Evolutionary conservation across 2,329 filamentous ascomycete species (phyloP), one percentile per base, ranked within the genome.

Genomic region (Trichoderma atroviride): DNA sequence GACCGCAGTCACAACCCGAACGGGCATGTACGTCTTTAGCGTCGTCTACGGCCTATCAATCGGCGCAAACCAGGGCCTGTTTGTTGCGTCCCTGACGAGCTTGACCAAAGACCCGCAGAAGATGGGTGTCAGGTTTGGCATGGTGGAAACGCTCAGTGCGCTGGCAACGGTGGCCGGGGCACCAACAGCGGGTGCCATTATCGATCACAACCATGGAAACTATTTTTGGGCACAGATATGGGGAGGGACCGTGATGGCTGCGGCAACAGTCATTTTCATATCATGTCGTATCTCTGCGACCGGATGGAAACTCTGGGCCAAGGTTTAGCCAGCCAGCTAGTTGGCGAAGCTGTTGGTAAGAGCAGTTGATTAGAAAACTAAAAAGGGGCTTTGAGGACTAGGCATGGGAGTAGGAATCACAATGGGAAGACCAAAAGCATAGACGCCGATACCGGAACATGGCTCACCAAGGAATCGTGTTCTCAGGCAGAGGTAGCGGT

Each of bases 201-300:
- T 84, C 59, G 82, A 83, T 64, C 71, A 70, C 61, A 78, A 78
- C 10, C 76, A 76, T 2, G 82, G 83, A 0, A 70, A 74, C 16
- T 85, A 82, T 71, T 67, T 80, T 16, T 81, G 80, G 73, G 82
- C 83, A 2, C 83, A 85, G 75, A 72, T 85, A 47, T 85, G 83
- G 83, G 82, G 79, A 1, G 83, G 82, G 1, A 74, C 74, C 9
- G 80, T 84, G 11, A 79, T 83, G 68, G 71, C 81, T 35, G 68
- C 75, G 35, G 80, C 77, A 16, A 75, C 79, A 5, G 33, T 77
- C 19, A 73, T 76, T 47, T 70, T 83, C 27, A 69, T 71, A n/a
- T 77, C 76, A 5, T 77, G 79, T 65, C 78, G 80, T 61, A 73
- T 75, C 57, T 77, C 76, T 37, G 75, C 75, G n/a, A 79, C 79